Evolutionary conservation across 2,329 filamentous ascomycete species (phyloP).

Genomic region (Aspergillus aculeatus): DNA sequence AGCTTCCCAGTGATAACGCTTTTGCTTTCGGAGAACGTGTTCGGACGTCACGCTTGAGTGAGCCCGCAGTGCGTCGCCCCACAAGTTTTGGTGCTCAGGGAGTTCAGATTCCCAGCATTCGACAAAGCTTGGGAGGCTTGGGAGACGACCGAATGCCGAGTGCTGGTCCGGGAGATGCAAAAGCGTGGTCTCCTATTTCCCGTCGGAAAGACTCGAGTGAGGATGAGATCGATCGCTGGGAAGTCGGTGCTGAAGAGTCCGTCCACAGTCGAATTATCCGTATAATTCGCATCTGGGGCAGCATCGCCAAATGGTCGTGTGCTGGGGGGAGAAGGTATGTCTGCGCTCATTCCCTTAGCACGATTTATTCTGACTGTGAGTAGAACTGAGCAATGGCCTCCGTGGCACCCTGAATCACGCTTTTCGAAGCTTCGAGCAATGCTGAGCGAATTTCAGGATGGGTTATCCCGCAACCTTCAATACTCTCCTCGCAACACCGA

Average conservation of each 20-base stretch:
- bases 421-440: constrained; percentile 49
- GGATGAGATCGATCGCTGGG: constrained; percentile 51
- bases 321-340: constrained; percentile 52
- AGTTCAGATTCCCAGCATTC: constrained; percentile 44
- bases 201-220: constrained; percentile 40
- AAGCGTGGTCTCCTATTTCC: constrained; percentile 41
- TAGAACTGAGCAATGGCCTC: constrained; percentile 50
- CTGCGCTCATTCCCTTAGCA: background rate
- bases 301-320: constrained; percentile 56
- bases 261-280: constrained; percentile 56
- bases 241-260: constrained; percentile 54
- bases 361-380: background rate
- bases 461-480: constrained; percentile 52
- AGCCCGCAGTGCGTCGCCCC: constrained; percentile 40
- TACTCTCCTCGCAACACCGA: constrained; percentile 54
- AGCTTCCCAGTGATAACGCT: constrained; percentile 56
- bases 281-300: constrained; percentile 56
- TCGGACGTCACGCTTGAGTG: constrained; percentile 50
- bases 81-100: constrained; percentile 43
- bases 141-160: constrained; percentile 39
- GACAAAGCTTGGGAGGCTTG: constrained; percentile 39
- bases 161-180: constrained; percentile 34
- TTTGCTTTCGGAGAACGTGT: constrained; percentile 57
- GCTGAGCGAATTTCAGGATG: constrained; percentile 51
- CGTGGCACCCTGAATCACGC: constrained; percentile 53